Evolutionary conservation across 2,329 filamentous ascomycete genomes (phyloP), one percentile per base, ranked within the genome.

Genomic region (Hymenoscyphus scutula): DNA sequence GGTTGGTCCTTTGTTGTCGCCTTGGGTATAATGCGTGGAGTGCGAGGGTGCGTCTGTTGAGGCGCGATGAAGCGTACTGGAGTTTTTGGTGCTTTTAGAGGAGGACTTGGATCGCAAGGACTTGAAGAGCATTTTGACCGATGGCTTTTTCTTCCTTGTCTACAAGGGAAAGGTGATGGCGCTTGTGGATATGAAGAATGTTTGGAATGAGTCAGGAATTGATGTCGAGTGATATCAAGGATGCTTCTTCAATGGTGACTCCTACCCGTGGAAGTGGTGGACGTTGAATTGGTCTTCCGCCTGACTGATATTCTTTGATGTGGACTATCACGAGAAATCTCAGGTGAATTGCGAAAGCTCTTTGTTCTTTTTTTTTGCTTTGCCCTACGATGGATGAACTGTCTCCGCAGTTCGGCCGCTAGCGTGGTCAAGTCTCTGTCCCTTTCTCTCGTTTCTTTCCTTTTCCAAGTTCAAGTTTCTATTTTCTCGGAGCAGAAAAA

Each of bases 51-150:
- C 45, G 25, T 51, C 45, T 10, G 13, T 51, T 3, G 41, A 48
- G 41, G 41, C 19, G 41, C 41, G 41, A 11, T 48, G 41, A 48
- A 11, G n/a, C 41, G 23, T 23, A 23, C 45, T 51, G 19, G 45
- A 51, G 19, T 51, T 51, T 11, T 64, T 68, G 45, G 59, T 65
- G 62, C 62, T 64, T 62, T 65, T 63, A 53, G 66, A 67, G 5
- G 61, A 66, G 37, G 68, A 67, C 57, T 66, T 69, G 3, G 66
- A 64, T 53, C 68, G 68, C 11, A 69, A 32, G 29, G 59, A 56
- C 59, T 70, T 67, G 62, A 70, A 69, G 54, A 69, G 62, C 67
- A 69, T 70, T 32, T 60, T 63, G 60, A 45, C 19, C 8, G 37
- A 57, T 53, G 38, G 10, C 34, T 30, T 56, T 30, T 56, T 56